Percentiles rank a stretch among this genome's conserved stretches.
phyloP scores from a whole-genome alignment of 768 basidiomycete genomes.

The Phaffia tasmanica region DNA sequence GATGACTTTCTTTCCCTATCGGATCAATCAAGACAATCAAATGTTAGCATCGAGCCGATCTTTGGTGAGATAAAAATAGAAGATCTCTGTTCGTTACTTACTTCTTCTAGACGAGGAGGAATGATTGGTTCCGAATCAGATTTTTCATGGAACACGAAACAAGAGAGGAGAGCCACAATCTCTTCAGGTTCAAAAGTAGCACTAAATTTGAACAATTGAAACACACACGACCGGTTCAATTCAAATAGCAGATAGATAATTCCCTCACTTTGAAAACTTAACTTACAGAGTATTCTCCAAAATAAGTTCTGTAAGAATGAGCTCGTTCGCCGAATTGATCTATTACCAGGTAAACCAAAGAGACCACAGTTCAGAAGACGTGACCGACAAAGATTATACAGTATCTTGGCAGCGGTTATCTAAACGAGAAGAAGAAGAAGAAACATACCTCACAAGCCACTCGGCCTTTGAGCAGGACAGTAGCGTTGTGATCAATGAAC shows the following conservation, averaged over 20 bases:
- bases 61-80: not conserved
- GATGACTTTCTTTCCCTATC: conserved; percentile 60
- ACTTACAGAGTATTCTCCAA: conserved; percentile 70
- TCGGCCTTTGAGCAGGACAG: conserved; percentile 86
- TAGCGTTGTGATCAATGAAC: conserved; percentile 91
- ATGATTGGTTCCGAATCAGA: conserved; percentile 78
- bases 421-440: not conserved
- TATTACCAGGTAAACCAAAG: conserved; percentile 34
- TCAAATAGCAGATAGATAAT: too few species aligned
- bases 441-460: conserved; percentile 84
- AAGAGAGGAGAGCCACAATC: conserved; percentile 87
- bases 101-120: conserved; percentile 60
- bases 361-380: not conserved
- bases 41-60: not conserved
- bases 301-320: conserved; percentile 90
- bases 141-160: conserved; percentile 98
- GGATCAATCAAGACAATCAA: not conserved
- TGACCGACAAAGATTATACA: not conserved
- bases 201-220: too few species aligned
- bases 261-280: too few species aligned
- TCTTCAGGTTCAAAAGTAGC: conserved; percentile 87
- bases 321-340: conserved; percentile 98
- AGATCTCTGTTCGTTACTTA: conserved; percentile 17
- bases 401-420: not conserved
- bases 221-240: too few species aligned